Evolutionary conservation across 2,329 filamentous ascomycete species (phyloP).

Genomic region (Zalaria obscura): DNA sequence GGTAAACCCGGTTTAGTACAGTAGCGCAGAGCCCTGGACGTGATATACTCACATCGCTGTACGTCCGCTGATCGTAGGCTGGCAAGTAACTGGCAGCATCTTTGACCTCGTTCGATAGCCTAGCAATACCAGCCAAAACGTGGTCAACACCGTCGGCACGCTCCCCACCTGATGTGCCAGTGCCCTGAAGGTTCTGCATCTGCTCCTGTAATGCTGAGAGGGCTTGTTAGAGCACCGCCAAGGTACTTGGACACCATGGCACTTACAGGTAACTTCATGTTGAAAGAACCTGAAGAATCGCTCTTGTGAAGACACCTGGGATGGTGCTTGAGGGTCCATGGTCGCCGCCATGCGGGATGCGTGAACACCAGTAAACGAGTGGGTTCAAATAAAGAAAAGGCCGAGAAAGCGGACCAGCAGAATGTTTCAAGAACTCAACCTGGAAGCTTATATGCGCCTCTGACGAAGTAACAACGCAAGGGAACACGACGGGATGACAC

Average conservation of each 20-base stretch:
- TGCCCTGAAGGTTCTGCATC: conserved; percentile 52
- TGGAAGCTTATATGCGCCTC: too few species aligned
- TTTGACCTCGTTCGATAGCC: conserved; percentile 69
- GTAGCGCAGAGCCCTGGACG: too few species aligned
- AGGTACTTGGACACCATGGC: conserved; percentile 8
- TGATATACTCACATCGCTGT: conserved; percentile 51
- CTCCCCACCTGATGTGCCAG: conserved; percentile 53
- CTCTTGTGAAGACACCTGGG: conserved; percentile 20
- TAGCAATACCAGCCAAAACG: conserved; percentile 64
- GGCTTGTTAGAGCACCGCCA: not conserved
- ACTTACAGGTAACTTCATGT: conserved; percentile 53
- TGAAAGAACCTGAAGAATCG: conserved; percentile 78
- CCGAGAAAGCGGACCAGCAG: too few species aligned
- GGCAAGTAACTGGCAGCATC: conserved; percentile 73
- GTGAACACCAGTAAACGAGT: not conserved
- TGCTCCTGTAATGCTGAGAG: conserved; percentile 57
- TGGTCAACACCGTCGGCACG: conserved; percentile 69
- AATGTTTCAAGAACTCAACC: too few species aligned
- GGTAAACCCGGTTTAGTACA: not conserved
- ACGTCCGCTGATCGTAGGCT: conserved; percentile 78
- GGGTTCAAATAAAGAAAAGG: too few species aligned
- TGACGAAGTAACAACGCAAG: too few species aligned
- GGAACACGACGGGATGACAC: too few species aligned
- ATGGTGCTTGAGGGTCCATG: not conserved
- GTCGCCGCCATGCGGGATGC: conserved; percentile 2